Evolutionary conservation across 2,329 filamentous ascomycete genomes (phyloP).

Genomic region (Stemphylium vesicarium): DNA sequence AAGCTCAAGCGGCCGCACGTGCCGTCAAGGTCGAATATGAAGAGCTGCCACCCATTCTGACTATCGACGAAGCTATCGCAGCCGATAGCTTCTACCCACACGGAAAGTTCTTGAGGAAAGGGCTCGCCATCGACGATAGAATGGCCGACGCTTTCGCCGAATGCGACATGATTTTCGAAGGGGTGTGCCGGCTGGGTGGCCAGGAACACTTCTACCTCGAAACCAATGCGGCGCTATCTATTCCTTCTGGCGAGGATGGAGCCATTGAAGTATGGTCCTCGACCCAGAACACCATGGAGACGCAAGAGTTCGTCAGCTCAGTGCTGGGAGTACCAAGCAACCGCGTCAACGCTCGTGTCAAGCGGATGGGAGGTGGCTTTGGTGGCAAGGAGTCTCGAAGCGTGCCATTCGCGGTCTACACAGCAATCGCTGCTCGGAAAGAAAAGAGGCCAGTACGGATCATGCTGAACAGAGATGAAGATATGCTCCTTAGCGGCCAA

Average conservation of each 20-base stretch:
- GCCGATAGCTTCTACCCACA: constrained; percentile 84
- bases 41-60: constrained; percentile 82
- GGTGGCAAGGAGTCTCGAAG: constrained; percentile 92
- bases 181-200: constrained; percentile 83
- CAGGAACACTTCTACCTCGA: constrained; percentile 98
- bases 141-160: constrained; percentile 74
- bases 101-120: constrained; percentile 79
- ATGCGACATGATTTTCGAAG: constrained; percentile 83
- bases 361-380: constrained; percentile 89
- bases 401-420: constrained; percentile 79
- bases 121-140: constrained; percentile 59
- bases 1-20: constrained; percentile 78
- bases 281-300: constrained; percentile 50
- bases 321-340: constrained; percentile 84
- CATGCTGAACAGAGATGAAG: constrained; percentile 95
- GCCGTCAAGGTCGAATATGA: constrained; percentile 90
- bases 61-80: constrained; percentile 93
- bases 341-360: constrained; percentile 87
- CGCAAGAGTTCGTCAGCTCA: constrained; percentile 72
- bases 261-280: constrained; percentile 81
- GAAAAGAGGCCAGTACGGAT: constrained; percentile 80
- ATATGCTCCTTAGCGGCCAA: constrained; percentile 89
- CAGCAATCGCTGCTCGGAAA: constrained; percentile 86
- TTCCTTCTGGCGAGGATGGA: constrained; percentile 88
- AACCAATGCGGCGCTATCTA: constrained; percentile 81